These are phyloP conservation scores for Leucosporidium scottii DNA, from an alignment of 768 basidiomycete genomes.

Conservation along the genomic window DNA sequence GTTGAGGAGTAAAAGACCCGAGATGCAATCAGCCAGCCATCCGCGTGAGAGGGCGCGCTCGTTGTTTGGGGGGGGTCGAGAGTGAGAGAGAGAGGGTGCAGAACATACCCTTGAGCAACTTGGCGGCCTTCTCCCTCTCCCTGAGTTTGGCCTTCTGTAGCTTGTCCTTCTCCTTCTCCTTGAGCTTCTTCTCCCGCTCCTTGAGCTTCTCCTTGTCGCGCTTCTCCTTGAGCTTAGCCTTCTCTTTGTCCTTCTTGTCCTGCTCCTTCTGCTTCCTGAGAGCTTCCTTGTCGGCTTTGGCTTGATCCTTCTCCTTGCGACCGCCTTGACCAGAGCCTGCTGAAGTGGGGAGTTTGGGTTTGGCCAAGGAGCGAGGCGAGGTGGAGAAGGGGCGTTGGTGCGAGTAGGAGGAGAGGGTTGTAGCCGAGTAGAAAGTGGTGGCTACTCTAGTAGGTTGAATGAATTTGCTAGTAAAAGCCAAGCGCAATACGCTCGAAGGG, in stretches of 20 bases:
- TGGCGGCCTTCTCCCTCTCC: conserved; percentile 7
- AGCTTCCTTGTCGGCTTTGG: conserved; percentile 3
- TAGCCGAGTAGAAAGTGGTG: no score
- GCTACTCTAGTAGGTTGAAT: no score
- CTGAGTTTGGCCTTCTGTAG: conserved; percentile 8
- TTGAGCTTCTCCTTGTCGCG: background rate
- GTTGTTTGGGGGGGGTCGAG: background rate
- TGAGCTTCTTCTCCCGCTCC: background rate
- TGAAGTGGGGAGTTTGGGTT: background rate
- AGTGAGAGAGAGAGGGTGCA: background rate
- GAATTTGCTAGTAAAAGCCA: no score
- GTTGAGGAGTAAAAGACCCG: background rate
- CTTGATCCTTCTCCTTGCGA: conserved; percentile 20
- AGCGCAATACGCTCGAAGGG: no score
- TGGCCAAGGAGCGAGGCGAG: background rate
- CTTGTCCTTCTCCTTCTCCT: conserved; percentile 11
- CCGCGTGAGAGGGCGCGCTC: background rate
- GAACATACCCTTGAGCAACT: background rate
- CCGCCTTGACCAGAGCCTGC: conserved; percentile 13
- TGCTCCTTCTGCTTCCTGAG: conserved; percentile 9
- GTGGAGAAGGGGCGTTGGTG: background rate
- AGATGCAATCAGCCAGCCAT: background rate
- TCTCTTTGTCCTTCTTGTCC: conserved; percentile 11
- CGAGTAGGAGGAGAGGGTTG: no score
- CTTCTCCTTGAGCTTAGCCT: conserved; percentile 12